A percentile compares a stretch with the other conserved stretches of the same genome.
Conservation (phyloP, 441 rosid genomes). For the Adansonia grandidieri region DNA sequence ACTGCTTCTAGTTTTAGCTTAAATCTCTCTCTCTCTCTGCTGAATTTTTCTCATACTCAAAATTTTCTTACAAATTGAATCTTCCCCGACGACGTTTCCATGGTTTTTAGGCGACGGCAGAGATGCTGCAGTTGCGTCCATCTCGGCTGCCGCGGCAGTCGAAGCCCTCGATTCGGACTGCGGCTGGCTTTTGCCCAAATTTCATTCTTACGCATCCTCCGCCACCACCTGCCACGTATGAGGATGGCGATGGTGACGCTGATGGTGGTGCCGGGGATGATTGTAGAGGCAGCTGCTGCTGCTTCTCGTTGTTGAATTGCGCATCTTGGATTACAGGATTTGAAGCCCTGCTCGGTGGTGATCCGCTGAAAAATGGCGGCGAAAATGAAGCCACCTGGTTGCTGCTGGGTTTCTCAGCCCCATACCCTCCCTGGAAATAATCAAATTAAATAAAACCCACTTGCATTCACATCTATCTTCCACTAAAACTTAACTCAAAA, state of each 20-base stretch:
- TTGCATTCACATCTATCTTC: neutral
- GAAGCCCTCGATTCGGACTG: conserved; percentile 70
- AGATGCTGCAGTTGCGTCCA: conserved; percentile 58
- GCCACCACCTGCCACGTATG: conserved; percentile 28
- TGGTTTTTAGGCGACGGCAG: conserved; percentile 52
- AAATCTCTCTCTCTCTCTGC: no score
- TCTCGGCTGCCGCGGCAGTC: conserved; percentile 63
- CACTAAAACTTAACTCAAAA: neutral
- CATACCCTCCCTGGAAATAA: conserved; percentile 46
- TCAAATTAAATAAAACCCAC: neutral
- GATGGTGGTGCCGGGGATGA: conserved; percentile 27
- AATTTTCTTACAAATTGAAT: no score
- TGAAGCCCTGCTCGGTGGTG: conserved; percentile 63
- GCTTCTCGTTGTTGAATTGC: conserved; percentile 45
- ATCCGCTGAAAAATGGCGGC: conserved; percentile 63
- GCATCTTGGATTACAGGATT: conserved; percentile 67
- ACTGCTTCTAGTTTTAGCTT: no score
- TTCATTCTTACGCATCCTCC: conserved; percentile 50
- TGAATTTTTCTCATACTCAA: no score
- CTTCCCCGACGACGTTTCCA: neutral
- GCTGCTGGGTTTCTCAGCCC: conserved; percentile 31
- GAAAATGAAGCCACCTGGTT: conserved; percentile 43
- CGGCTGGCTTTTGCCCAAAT: conserved; percentile 57
- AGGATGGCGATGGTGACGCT: conserved; percentile 34
- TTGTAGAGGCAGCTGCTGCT: conserved; percentile 18